These are phyloP conservation scores for Irineochytrium annulatum DNA, from an alignment of 192 early-diverging fungal genomes.

Conservation along the genomic window DNA sequence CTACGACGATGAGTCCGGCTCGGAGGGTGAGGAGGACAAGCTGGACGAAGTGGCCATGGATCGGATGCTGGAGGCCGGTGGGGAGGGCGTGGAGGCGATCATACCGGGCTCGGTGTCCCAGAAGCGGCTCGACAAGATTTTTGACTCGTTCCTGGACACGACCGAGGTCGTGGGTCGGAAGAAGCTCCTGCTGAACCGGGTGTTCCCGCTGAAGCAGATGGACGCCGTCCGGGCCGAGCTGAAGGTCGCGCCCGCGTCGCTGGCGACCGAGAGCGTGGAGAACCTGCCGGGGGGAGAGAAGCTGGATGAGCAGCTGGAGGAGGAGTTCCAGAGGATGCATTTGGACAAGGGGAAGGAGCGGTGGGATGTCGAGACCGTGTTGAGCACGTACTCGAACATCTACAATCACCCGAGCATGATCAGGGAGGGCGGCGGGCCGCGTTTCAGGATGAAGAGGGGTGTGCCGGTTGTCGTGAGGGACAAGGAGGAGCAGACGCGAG, in stretches of 20 bases:
- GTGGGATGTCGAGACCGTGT: conserved; percentile 92
- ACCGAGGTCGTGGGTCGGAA: conserved; percentile 39
- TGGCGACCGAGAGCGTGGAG: conserved; percentile 20
- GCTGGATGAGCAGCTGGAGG: conserved; percentile 56
- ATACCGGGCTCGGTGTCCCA: neutral
- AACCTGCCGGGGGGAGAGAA: conserved; percentile 46
- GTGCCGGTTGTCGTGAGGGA: conserved; percentile 38
- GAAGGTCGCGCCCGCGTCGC: conserved; percentile 28
- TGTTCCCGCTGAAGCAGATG: conserved; percentile 30
- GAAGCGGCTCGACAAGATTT: conserved; percentile 31
- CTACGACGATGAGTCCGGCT: conserved; percentile 45
- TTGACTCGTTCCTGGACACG: conserved; percentile 49
- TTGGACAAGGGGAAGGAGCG: conserved; percentile 39
- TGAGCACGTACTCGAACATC: conserved; percentile 88
- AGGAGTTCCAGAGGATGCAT: conserved; percentile 30
- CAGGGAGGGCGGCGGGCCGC: conserved; percentile 42
- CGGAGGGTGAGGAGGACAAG: conserved; percentile 28
- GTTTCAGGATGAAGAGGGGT: conserved; percentile 26
- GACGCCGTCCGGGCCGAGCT: conserved; percentile 39
- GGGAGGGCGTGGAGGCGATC: neutral
- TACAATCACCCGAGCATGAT: conserved; percentile 90
- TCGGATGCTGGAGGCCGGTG: no score
- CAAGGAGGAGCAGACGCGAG: conserved; percentile 25
- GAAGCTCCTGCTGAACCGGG: conserved; percentile 20
- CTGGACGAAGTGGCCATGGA: conserved; percentile 33